These are phyloP conservation scores for Citrullus mucosospermus DNA, from an alignment of 306 rosid species.

Conservation along the genomic window DNA sequence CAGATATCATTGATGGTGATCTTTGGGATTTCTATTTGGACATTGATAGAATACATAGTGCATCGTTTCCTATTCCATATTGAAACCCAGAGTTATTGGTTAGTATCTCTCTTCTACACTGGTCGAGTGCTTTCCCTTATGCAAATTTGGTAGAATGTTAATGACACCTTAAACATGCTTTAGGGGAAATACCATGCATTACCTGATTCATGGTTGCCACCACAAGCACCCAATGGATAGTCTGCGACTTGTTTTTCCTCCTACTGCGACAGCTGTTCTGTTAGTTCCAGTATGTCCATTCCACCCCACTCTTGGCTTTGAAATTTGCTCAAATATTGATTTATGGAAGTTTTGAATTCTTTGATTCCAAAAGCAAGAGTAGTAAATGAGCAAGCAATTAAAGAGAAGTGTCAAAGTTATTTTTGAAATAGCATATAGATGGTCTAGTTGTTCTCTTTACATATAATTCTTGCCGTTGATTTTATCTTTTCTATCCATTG, in stretches of 20 bases:
- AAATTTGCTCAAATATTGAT: background rate
- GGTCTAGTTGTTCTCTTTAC: background rate
- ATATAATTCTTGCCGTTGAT: background rate
- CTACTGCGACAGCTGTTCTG: conserved; percentile 72
- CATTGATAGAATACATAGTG: conserved; percentile 65
- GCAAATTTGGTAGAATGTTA: background rate
- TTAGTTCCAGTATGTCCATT: conserved; percentile 46
- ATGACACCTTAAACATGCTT: background rate
- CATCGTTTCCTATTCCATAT: conserved; percentile 93
- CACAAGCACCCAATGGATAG: conserved; percentile 99
- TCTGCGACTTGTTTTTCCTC: conserved; percentile 93
- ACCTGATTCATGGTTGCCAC: conserved; percentile 96
- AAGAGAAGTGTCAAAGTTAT: background rate
- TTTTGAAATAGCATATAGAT: background rate
- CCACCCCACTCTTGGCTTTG: background rate
- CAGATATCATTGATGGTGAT: conserved; percentile 35
- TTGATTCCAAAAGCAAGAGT: background rate
- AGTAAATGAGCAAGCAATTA: background rate
- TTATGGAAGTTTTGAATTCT: background rate
- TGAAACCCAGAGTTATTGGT: conserved; percentile 85
- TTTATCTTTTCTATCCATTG: conserved; percentile 2
- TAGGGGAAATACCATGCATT: conserved; percentile 84
- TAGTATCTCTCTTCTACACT: conserved; percentile 12
- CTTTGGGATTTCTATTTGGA: conserved; percentile 60
- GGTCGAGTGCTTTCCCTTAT: background rate